Evolutionary conservation across 108 stramenopile genomes (phyloP).

Genomic region (Cylindrotheca closterium): DNA sequence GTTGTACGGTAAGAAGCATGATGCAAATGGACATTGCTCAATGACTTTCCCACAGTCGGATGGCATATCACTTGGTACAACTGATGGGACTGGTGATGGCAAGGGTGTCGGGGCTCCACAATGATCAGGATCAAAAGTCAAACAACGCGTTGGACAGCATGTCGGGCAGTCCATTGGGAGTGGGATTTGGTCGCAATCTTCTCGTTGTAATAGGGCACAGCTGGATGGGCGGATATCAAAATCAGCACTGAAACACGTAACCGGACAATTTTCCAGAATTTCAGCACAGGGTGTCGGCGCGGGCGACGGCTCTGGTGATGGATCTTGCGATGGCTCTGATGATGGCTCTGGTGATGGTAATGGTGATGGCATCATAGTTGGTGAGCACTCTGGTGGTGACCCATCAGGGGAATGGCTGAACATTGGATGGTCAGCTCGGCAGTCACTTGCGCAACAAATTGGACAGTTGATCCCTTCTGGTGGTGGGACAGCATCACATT

Average conservation of each 20-base stretch:
- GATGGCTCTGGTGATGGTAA: background rate
- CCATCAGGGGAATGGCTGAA: background rate
- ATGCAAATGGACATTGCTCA: background rate
- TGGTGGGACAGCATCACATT: background rate
- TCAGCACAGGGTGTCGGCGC: background rate
- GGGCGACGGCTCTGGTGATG: background rate
- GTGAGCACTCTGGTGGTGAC: background rate
- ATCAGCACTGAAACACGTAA: background rate
- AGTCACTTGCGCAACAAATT: background rate
- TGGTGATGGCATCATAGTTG: background rate
- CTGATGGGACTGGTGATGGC: background rate
- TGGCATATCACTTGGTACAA: background rate
- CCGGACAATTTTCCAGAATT: background rate
- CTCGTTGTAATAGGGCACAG: background rate
- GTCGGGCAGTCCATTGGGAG: background rate
- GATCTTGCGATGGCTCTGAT: background rate
- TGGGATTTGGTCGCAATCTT: background rate
- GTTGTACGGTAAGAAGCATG: background rate
- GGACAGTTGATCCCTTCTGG: background rate
- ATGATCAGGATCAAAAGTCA: background rate
- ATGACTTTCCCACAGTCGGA: background rate
- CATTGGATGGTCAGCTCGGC: background rate
- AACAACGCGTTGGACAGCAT: background rate
- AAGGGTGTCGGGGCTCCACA: background rate
- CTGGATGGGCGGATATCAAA: background rate